A percentile compares a stretch with the other conserved stretches of the same genome.
phyloP scores from a whole-genome alignment of 2,329 filamentous ascomycete species.

The Peltaster fructicola region DNA sequence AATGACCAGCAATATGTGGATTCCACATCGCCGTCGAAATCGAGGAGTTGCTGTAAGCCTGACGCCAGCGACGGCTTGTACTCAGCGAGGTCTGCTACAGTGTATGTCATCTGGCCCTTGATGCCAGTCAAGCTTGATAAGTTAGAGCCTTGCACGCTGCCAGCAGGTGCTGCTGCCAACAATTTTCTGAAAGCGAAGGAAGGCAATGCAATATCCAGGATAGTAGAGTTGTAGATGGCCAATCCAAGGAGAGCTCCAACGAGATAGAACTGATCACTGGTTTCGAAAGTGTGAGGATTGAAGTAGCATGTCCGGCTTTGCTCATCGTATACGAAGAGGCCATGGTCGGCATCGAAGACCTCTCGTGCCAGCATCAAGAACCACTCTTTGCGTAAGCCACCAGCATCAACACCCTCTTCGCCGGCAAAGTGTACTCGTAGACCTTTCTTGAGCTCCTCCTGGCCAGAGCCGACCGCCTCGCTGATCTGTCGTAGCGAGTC shows the following conservation, averaged over 20 bases:
- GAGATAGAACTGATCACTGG: conserved; percentile 78
- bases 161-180: conserved; percentile 54
- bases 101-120: conserved; percentile 44
- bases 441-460: conserved; percentile 80
- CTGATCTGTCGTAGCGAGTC: conserved; percentile 75
- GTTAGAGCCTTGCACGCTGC: conserved; percentile 37
- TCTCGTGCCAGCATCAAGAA: conserved; percentile 76
- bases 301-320: conserved; percentile 87
- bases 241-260: conserved; percentile 76
- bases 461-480: conserved; percentile 61
- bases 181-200: conserved; percentile 83
- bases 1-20: conserved; percentile 69
- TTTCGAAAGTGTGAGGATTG: conserved; percentile 77
- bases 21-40: conserved; percentile 72
- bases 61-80: conserved; percentile 59
- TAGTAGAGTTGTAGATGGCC: conserved; percentile 89
- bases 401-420: conserved; percentile 82
- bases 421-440: conserved; percentile 70
- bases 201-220: conserved; percentile 72
- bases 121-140: conserved; percentile 18
- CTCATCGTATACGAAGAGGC: conserved; percentile 84
- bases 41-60: conserved; percentile 58
- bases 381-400: conserved; percentile 85
- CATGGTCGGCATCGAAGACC: conserved; percentile 79
- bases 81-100: conserved; percentile 66